Percentiles rank a stretch among this genome's conserved stretches.
Evolutionary conservation across 2,329 filamentous ascomycete genomes (phyloP).

Genomic region (Botrytis byssoidea): DNA sequence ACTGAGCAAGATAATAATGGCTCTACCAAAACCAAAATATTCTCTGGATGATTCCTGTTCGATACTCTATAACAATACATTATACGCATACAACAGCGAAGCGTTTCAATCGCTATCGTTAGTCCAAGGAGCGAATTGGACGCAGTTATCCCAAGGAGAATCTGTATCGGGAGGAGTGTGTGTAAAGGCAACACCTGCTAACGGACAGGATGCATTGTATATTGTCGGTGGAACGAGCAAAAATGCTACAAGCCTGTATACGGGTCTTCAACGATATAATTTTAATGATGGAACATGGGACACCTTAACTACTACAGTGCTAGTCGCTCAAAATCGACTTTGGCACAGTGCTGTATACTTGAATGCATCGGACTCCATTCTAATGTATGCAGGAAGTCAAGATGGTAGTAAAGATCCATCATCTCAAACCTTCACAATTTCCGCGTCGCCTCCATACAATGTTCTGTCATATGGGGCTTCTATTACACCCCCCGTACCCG

Average conservation of each 20-base stretch:
- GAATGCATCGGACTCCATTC: conserved; percentile 64
- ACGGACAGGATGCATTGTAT: conserved; percentile 59
- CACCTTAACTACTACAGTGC: conserved; percentile 46
- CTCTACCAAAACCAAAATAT: conserved; percentile 64
- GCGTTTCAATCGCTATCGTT: conserved; percentile 75
- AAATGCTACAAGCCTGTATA: conserved; percentile 52
- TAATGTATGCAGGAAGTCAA: conserved; percentile 77
- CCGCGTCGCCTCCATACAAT: conserved; percentile 61
- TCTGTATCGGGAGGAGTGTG: conserved; percentile 74
- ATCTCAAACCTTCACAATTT: conserved; percentile 73
- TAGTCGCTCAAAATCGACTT: conserved; percentile 56
- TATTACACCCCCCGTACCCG: conserved; percentile 53
- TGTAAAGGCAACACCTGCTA: conserved; percentile 63
- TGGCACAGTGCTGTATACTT: conserved; percentile 78
- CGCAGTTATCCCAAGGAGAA: conserved; percentile 60
- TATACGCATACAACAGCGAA: conserved; percentile 77
- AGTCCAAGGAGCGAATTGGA: conserved; percentile 69
- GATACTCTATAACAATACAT: conserved; percentile 72
- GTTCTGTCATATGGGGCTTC: conserved; percentile 62
- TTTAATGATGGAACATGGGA: conserved; percentile 59
- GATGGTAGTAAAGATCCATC: conserved; percentile 58
- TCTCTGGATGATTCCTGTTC: conserved; percentile 78
- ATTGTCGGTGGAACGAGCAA: conserved; percentile 73
- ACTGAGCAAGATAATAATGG: conserved; percentile 31
- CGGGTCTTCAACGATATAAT: conserved; percentile 70